Conservation (phyloP, 23 red algal species). For the Pyropia yezoensis region DNA sequence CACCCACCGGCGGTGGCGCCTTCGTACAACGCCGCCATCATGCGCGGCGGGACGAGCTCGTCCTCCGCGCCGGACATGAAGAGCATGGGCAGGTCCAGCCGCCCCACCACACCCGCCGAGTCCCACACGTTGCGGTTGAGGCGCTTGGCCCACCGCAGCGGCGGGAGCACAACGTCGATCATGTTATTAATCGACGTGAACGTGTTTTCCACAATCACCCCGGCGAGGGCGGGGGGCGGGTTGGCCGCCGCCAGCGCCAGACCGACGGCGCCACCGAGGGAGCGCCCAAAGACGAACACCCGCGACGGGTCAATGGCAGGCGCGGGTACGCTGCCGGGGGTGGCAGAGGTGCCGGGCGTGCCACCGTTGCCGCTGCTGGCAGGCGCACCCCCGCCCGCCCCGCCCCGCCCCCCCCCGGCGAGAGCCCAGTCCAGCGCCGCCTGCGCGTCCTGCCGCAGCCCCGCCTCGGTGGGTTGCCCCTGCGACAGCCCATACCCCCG, state of each 20-base stretch:
- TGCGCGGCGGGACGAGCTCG: conserved; percentile 70
- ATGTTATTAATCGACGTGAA: conserved; percentile 79
- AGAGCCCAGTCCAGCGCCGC: conserved; percentile 65
- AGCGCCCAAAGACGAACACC: conserved; percentile 70
- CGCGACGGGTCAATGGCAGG: conserved; percentile 27
- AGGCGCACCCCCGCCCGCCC: not conserved
- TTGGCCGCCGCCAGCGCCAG: conserved; percentile 36
- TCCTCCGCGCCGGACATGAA: conserved; percentile 75
- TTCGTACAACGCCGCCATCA: conserved; percentile 43
- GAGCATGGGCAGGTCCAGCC: conserved; percentile 55
- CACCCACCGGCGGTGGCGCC: conserved; percentile 9
- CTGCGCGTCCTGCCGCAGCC: conserved; percentile 50
- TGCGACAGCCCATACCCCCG: conserved; percentile 80
- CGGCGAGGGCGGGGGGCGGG: conserved; percentile 17
- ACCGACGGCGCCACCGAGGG: conserved; percentile 77
- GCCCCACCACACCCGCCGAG: conserved; percentile 22
- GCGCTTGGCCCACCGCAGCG: conserved; percentile 50
- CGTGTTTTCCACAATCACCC: conserved; percentile 90
- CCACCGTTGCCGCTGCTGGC: not conserved
- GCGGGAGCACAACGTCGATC: conserved; percentile 77
- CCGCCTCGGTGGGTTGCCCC: conserved; percentile 64
- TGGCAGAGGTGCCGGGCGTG: not conserved
- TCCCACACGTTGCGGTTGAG: conserved; percentile 91
- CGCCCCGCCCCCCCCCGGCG: conserved; percentile 7
- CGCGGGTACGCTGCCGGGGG: not conserved